Conservation (phyloP, 139 green algal species). For the Trebouxia sp. region DNA sequence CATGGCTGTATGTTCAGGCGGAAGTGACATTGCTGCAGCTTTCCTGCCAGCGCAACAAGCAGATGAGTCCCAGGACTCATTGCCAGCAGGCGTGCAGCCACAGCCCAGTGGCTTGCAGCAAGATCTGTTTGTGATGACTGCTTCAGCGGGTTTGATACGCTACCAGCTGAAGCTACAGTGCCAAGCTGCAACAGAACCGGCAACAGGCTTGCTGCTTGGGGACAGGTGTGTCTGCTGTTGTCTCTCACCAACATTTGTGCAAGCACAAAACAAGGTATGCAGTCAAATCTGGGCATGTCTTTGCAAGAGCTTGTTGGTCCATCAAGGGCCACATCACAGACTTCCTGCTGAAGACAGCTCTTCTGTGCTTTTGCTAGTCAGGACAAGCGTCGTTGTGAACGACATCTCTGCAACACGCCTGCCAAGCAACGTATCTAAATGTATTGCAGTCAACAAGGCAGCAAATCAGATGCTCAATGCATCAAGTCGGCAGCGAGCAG, state of each 20-base stretch:
- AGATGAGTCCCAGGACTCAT: not conserved
- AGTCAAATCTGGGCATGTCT: not conserved
- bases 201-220: not conserved
- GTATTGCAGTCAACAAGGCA: no score
- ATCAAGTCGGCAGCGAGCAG: no score
- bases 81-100: not conserved
- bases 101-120: not conserved
- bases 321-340: no score
- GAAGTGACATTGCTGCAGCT: slow-evolving; percentile 22
- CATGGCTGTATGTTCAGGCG: slow-evolving; percentile 1
- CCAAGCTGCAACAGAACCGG: not conserved
- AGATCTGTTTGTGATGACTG: slow-evolving; percentile 30
- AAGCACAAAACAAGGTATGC: not conserved
- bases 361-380: no score
- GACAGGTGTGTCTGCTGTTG: not conserved
- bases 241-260: not conserved
- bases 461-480: no score
- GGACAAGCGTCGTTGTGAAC: no score
- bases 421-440: no score
- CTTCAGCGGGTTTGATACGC: not conserved
- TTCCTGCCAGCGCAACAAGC: slow-evolving; percentile 3
- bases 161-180: not conserved
- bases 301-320: not conserved
- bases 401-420: no score
- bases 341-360: no score